Base-by-base conservation (phyloP, 805 yeast species). In the Candida maris region DNA sequence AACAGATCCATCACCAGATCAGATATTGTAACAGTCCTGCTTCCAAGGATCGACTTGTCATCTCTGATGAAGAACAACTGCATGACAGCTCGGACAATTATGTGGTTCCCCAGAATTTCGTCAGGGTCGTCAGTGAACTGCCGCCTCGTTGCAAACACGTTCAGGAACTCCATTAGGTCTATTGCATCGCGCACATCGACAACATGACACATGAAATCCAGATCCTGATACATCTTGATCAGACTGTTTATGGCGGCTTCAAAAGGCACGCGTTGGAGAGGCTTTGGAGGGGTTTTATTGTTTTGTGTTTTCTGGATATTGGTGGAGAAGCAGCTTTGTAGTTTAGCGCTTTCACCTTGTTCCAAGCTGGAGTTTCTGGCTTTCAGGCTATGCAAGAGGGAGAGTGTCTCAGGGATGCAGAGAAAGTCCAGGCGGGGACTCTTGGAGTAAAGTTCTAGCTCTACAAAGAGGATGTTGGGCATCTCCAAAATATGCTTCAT, bases 21-120 rank as follows among this genome's bases (percentile, higher is more conserved):
- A 9, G 50, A 40, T 19, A 77, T 52, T 12, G 56, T 52, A 35
- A 62, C 67, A 19, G 40, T 41, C 1, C 48, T 27, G 31, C 64
- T 64, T 0, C 88, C 89, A 17, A 79, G 47, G 2, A 84, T 62
- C 1, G 77, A 62, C 35, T 70, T 71, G 53, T 81, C 79, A 49
- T 81, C 85, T 41, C 86, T 63, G 6, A 82, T 64, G 17, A 81
- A 60, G 48, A 73, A 78, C 16, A 81, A 59, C 37, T 81, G 85
- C 47, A 79, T 71, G 8, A 79, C 48, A 2, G 84, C 83, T 41
- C 89, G 67, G 1, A 81, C 70, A n/a, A 84, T 54, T 5, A 70
- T 73, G 44, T 68, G 71, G 28, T 59, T 48, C 0, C 64, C 64
- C n/a, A 51, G 23, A 4, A 59, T 47, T 31, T 59, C 64, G 46